Base-by-base conservation (phyloP, 202 grass and related monocot genomes). In the Sporobolus alterniflorus region DNA sequence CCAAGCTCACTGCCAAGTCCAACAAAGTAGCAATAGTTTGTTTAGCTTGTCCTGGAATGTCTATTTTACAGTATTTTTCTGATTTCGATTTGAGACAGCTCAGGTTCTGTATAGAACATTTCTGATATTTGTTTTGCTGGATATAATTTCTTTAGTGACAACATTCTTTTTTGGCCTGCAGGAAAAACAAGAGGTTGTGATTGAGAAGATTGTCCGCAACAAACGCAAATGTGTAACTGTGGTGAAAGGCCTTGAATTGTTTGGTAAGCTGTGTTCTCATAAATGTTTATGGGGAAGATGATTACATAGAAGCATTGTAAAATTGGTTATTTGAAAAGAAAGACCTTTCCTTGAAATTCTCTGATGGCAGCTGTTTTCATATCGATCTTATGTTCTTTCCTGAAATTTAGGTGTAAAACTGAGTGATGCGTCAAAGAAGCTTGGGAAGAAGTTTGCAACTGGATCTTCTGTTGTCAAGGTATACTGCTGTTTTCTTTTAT, bases 191-290 rank as follows among this genome's bases (percentile, higher is more conserved):
- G 97, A 99, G 88, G 86, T 99, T 86, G 77, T 96, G 11, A 99
- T 99, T 24, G 91, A 99, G 86, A 99, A 99, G 93, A 99, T 99
- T 89, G 89, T 99, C 62, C 97, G 97, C 60, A 99, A 99, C 75
- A 99, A 99, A 71, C 97, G 97, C 70, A 99, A 99, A 86, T 99
- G 93, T 84, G 97, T 99, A 25, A 99, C 93, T 67, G 97, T 99
- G 83, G 97, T 99, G 18, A 99, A 99, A 73, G 97, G 97, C 64
- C 91, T 99, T 10, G 97, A 99, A 65, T 81, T 99, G 36, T 99
- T 99, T 80, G 89, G 97, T 96, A 61, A 88, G 97, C 80, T n/a
- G 1, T 64, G 15, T 78, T 83, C 63, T 73, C 3, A 33, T 42
- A 76, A 67, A 61, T 33, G 6, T 74, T 31, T 42, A 33, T 5